phyloP scores from a whole-genome alignment of 768 basidiomycete genomes.

The Podaxis rugospora region DNA sequence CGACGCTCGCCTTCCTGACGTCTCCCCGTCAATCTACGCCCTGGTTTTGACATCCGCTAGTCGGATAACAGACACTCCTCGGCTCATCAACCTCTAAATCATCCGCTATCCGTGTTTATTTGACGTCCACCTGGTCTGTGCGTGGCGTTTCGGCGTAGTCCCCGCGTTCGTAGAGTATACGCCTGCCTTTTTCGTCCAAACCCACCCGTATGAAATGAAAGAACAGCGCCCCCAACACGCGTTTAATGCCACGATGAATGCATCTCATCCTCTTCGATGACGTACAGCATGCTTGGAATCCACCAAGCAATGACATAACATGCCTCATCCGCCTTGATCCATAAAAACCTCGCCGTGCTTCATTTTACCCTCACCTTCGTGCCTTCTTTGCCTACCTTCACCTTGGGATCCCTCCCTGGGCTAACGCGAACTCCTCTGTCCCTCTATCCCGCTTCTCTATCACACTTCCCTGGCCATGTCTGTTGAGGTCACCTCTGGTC shows the following conservation, averaged over 20 bases:
- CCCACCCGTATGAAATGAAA: neutral
- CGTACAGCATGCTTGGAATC: conserved; percentile 1
- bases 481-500: conserved; percentile 30
- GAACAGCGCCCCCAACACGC: neutral
- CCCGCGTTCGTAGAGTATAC: neutral
- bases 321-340: neutral
- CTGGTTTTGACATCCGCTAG: neutral
- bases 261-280: conserved; percentile 2
- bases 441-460: neutral
- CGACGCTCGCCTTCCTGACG: no score
- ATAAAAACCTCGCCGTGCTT: conserved; percentile 10
- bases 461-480: conserved; percentile 16
- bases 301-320: conserved; percentile 5
- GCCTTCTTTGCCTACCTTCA: neutral
- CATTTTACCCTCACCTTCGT: neutral
- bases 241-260: conserved; percentile 1
- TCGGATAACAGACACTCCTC: neutral
- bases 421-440: neutral
- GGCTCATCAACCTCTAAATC: neutral
- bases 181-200: neutral
- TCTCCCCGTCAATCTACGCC: neutral
- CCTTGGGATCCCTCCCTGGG: neutral
- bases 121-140: neutral
- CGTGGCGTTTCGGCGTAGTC: neutral
- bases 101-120: neutral